Conservation (phyloP, 2,329 filamentous ascomycete genomes). For the Chrysoporthe cubensis region DNA sequence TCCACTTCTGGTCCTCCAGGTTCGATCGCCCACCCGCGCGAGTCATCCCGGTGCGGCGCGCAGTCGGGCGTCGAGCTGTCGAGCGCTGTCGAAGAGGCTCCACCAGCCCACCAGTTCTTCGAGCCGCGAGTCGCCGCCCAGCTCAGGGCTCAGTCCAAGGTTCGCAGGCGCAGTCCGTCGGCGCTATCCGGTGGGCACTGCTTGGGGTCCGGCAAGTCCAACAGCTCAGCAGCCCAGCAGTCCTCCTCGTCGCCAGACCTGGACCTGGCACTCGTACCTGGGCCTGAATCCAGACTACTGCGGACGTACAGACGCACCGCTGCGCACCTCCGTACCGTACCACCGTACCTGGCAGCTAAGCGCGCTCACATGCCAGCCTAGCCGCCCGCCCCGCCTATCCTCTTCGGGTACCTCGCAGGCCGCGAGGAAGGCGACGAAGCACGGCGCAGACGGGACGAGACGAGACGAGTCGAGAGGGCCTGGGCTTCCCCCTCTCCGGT, state of each 20-base stretch:
- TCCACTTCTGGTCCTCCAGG: not conserved
- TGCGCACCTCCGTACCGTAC: not conserved
- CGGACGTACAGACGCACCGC: not conserved
- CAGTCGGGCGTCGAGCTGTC: not conserved
- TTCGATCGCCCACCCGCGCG: not conserved
- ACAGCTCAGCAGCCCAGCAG: no score
- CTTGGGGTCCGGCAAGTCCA: not conserved
- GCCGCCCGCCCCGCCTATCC: slow-evolving; percentile 7
- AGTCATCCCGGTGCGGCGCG: not conserved
- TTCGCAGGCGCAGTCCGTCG: no score
- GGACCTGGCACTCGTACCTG: no score
- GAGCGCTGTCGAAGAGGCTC: not conserved
- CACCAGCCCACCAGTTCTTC: not conserved
- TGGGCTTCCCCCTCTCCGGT: not conserved
- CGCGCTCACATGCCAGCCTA: slow-evolving; percentile 9
- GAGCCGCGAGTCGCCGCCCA: no score
- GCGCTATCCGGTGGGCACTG: not conserved
- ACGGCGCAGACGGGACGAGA: slow-evolving; percentile 2
- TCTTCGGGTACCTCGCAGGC: slow-evolving; percentile 6
- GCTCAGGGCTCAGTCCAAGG: no score
- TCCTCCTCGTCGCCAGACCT: no score
- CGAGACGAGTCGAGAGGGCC: slow-evolving; percentile 4
- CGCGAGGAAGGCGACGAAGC: not conserved
- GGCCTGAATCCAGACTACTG: not conserved
- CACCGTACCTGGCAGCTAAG: slow-evolving; percentile 11